These are phyloP conservation scores for Phytophthora parvispora DNA, from an alignment of 352 stramenopile genomes.

Conservation along the genomic window DNA sequence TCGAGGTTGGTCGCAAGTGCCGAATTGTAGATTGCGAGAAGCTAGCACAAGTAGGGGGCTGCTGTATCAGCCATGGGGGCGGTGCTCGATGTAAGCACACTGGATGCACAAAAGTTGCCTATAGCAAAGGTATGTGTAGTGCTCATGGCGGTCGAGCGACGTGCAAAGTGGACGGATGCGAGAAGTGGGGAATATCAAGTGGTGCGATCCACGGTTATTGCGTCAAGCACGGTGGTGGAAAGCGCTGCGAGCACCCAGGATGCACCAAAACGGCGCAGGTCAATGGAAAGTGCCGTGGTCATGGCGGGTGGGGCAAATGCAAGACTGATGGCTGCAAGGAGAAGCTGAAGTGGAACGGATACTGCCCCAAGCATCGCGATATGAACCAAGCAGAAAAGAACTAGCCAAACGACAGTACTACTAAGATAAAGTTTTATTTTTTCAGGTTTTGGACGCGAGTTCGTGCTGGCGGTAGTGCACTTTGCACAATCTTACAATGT, in stretches of 20 bases:
- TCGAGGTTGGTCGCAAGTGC: constrained; percentile 22
- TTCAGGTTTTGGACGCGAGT: too few relatives aligned
- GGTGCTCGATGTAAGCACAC: constrained; percentile 26
- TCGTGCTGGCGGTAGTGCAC: too few relatives aligned
- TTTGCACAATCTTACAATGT: too few relatives aligned
- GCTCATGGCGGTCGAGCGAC: constrained; percentile 28
- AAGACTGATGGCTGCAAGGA: too few relatives aligned
- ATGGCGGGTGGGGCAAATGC: too few relatives aligned
- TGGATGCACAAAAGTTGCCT: constrained; percentile 24
- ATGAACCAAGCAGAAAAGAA: too few relatives aligned
- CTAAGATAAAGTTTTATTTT: too few relatives aligned
- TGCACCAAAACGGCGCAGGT: constrained; percentile 22
- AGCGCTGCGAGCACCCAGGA: too few relatives aligned
- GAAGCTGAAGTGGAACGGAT: too few relatives aligned
- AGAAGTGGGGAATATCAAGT: constrained; percentile 27
- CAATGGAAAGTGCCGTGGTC: too few relatives aligned
- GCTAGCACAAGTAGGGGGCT: constrained; percentile 22
- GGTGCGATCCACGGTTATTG: constrained; percentile 32
- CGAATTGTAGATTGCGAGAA: constrained; percentile 29
- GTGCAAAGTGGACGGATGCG: constrained; percentile 27
- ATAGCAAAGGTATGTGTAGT: constrained; percentile 29
- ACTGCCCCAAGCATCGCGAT: too few relatives aligned
- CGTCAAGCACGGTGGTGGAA: constrained; percentile 19
- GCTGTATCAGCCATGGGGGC: constrained; percentile 27
- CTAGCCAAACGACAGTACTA: too few relatives aligned